These are phyloP conservation scores for Paracorniculantispora psalliotae DNA, from an alignment of 2,329 filamentous ascomycete genomes.

Conservation along the genomic window DNA sequence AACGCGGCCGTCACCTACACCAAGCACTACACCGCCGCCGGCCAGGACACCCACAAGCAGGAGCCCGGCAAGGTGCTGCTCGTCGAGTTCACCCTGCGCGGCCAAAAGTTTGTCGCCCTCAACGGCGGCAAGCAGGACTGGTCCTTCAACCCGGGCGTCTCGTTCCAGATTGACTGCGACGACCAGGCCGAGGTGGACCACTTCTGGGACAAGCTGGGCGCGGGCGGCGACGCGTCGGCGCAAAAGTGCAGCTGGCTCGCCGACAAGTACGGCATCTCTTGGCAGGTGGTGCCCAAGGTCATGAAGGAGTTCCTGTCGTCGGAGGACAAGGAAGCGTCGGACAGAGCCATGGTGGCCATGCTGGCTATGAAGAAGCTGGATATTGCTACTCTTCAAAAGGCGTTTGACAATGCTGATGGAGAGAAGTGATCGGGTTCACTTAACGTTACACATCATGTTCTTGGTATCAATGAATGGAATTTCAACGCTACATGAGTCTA, in stretches of 20 bases:
- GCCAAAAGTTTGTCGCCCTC: slow-evolving; percentile 35
- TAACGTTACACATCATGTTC: not conserved
- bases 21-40: slow-evolving; percentile 26
- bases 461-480: not conserved
- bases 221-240: slow-evolving; percentile 32
- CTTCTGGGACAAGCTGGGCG: slow-evolving; percentile 39
- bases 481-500: slow-evolving; percentile 3
- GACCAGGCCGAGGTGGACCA: slow-evolving; percentile 43
- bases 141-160: slow-evolving; percentile 36
- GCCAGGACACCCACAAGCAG: slow-evolving; percentile 19
- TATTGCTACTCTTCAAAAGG: not conserved
- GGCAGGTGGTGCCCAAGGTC: slow-evolving; percentile 40
- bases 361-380: slow-evolving; percentile 16
- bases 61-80: not conserved
- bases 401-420: not conserved
- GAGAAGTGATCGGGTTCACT: not conserved
- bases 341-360: slow-evolving; percentile 17
- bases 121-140: slow-evolving; percentile 38
- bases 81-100: slow-evolving; percentile 16
- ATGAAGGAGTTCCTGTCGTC: slow-evolving; percentile 31
- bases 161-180: slow-evolving; percentile 40
- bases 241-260: slow-evolving; percentile 41
- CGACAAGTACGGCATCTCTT: slow-evolving; percentile 41
- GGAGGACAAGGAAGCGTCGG: slow-evolving; percentile 28
- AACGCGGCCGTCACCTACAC: slow-evolving; percentile 32